A percentile compares a stretch with the other conserved stretches of the same genome.
Evolutionary conservation across 2,329 filamentous ascomycete genomes (phyloP).

Genomic region (Corniculantispora saksenae): DNA sequence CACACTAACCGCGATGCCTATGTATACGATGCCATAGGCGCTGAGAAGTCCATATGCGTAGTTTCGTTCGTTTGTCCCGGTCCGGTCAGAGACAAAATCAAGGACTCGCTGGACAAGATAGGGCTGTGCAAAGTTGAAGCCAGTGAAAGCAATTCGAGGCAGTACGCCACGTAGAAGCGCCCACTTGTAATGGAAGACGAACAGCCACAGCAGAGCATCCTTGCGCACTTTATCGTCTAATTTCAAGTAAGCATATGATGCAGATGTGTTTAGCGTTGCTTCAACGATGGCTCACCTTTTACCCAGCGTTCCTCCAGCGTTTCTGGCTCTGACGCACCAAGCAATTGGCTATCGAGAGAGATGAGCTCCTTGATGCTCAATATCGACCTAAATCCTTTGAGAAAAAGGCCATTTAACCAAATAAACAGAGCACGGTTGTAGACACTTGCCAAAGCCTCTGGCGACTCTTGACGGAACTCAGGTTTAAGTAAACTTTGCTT

Average conservation of each 20-base stretch:
- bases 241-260: neutral
- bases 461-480: neutral
- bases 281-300: slow-evolving; percentile 5
- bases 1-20: slow-evolving; percentile 26
- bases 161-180: neutral
- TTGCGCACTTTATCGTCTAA: neutral
- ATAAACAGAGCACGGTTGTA: neutral
- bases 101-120: neutral
- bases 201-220: neutral
- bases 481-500: neutral
- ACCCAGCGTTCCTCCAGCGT: slow-evolving; percentile 20
- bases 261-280: neutral
- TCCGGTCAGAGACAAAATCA: neutral
- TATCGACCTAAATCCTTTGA: slow-evolving; percentile 22
- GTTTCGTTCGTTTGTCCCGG: slow-evolving; percentile 27
- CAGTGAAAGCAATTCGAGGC: neutral
- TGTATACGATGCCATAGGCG: neutral
- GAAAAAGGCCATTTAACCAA: neutral
- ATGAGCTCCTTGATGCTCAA: slow-evolving; percentile 24
- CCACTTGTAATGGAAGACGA: slow-evolving; percentile 1
- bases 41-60: slow-evolving; percentile 40
- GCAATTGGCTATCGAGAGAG: slow-evolving; percentile 21
- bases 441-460: neutral
- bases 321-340: slow-evolving; percentile 16
- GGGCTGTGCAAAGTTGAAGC: neutral